Conservation (phyloP, 108 stramenopile species). For the Fistulifera pelliculosa region DNA sequence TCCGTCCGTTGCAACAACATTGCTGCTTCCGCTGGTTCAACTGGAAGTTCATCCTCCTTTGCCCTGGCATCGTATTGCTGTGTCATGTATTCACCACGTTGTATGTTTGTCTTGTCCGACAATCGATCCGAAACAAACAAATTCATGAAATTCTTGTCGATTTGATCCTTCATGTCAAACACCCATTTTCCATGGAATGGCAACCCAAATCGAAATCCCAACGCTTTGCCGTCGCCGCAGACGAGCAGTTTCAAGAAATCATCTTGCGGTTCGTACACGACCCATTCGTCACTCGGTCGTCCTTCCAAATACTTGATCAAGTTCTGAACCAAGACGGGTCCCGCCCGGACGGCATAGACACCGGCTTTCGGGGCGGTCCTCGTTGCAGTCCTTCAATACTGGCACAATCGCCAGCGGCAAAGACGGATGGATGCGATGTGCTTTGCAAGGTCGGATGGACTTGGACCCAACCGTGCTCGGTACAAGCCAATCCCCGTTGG, state of each 20-base stretch:
- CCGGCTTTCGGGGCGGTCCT: constrained; percentile 71
- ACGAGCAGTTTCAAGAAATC: constrained; percentile 80
- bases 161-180: constrained; percentile 67
- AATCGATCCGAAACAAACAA: constrained; percentile 50
- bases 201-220: constrained; percentile 84
- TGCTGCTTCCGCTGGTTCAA: constrained; percentile 2
- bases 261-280: constrained; percentile 57
- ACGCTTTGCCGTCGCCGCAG: constrained; percentile 77
- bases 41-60: not conserved
- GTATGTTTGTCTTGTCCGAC: not conserved
- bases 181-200: constrained; percentile 84
- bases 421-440: constrained; percentile 64
- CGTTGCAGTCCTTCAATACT: constrained; percentile 32
- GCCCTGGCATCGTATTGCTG: not conserved
- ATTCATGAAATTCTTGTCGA: constrained; percentile 76
- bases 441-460: constrained; percentile 70
- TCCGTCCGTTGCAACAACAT: constrained; percentile 1
- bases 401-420: constrained; percentile 84
- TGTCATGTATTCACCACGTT: too few relatives aligned
- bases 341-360: constrained; percentile 83
- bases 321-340: constrained; percentile 75
- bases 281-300: constrained; percentile 3
- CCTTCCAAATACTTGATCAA: constrained; percentile 33
- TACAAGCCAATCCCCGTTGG: constrained; percentile 43
- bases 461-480: constrained; percentile 68